A percentile compares a stretch with the other conserved stretches of the same genome.
Conservation (phyloP, 2,329 filamentous ascomycete species). For the Ilyonectria mors-panacis region DNA sequence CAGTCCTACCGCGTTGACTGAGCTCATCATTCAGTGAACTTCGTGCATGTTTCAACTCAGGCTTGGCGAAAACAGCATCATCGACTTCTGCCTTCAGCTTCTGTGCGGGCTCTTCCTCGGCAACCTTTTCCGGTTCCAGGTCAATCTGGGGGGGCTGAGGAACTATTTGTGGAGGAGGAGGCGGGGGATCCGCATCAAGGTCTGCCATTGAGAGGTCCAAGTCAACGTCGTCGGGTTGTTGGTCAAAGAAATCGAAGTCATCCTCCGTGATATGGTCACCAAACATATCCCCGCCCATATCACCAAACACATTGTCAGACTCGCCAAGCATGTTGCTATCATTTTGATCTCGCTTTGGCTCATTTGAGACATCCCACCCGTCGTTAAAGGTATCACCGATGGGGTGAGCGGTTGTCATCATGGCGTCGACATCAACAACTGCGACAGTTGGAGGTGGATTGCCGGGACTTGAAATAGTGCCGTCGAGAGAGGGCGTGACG, state of each 20-base stretch:
- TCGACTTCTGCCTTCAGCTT: slow-evolving; percentile 43
- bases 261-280: slow-evolving; percentile 85
- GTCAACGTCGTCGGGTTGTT: slow-evolving; percentile 63
- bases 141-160: slow-evolving; percentile 28
- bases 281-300: slow-evolving; percentile 79
- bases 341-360: slow-evolving; percentile 62
- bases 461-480: slow-evolving; percentile 68
- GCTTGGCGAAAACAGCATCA: slow-evolving; percentile 68
- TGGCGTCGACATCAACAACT: slow-evolving; percentile 50
- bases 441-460: slow-evolving; percentile 55
- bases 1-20: slow-evolving; percentile 50
- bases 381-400: slow-evolving; percentile 45
- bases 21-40: slow-evolving; percentile 65
- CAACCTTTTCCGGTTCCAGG: slow-evolving; percentile 31
- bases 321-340: slow-evolving; percentile 61
- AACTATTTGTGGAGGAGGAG: slow-evolving; percentile 27
- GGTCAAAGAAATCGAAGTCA: slow-evolving; percentile 89
- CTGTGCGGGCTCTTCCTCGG: slow-evolving; percentile 31
- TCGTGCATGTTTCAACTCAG: slow-evolving; percentile 71
- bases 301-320: slow-evolving; percentile 75
- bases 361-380: slow-evolving; percentile 54
- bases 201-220: slow-evolving; percentile 53
- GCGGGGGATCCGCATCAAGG: slow-evolving; percentile 31
- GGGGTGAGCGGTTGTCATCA: slow-evolving; percentile 38
- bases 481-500: slow-evolving; percentile 71